These are phyloP conservation scores for Fusarium pilosicola DNA, from an alignment of 2,329 filamentous ascomycete genomes.

Conservation along the genomic window DNA sequence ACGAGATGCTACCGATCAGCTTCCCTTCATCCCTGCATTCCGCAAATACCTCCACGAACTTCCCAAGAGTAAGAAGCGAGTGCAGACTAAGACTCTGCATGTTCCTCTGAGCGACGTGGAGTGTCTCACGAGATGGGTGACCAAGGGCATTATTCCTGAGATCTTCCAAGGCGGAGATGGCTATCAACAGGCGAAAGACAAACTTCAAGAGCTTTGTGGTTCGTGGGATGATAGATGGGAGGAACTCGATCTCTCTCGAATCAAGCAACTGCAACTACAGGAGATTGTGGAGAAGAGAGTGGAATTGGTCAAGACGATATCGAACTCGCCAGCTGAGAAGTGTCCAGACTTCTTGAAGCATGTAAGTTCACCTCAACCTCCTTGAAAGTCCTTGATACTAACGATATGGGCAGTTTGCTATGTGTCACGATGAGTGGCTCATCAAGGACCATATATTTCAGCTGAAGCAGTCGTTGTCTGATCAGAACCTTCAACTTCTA, in stretches of 20 bases:
- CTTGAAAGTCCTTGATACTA: conserved; percentile 2
- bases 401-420: conserved; percentile 77
- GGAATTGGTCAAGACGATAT: conserved; percentile 70
- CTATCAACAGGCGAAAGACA: conserved; percentile 68
- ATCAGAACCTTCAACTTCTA: conserved; percentile 94
- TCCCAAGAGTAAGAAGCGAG: conserved; percentile 72
- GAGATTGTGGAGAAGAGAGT: conserved; percentile 80
- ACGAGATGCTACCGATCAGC: conserved; percentile 82
- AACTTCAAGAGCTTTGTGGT: conserved; percentile 74
- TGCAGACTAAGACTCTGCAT: conserved; percentile 73
- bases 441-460: conserved; percentile 93
- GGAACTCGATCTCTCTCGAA: conserved; percentile 82
- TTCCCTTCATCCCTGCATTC: conserved; percentile 83
- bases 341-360: conserved; percentile 90
- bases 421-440: conserved; percentile 96
- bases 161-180: conserved; percentile 65
- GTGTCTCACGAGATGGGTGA: conserved; percentile 78
- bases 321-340: conserved; percentile 70
- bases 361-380: conserved; percentile 61
- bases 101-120: conserved; percentile 84
- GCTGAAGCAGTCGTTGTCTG: conserved; percentile 88
- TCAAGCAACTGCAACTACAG: conserved; percentile 84
- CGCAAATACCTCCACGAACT: conserved; percentile 73
- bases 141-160: conserved; percentile 68
- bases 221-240: conserved; percentile 85